Base-by-base conservation (phyloP, 2,329 filamentous ascomycete species). In the Alternaria angustiovoidea region DNA sequence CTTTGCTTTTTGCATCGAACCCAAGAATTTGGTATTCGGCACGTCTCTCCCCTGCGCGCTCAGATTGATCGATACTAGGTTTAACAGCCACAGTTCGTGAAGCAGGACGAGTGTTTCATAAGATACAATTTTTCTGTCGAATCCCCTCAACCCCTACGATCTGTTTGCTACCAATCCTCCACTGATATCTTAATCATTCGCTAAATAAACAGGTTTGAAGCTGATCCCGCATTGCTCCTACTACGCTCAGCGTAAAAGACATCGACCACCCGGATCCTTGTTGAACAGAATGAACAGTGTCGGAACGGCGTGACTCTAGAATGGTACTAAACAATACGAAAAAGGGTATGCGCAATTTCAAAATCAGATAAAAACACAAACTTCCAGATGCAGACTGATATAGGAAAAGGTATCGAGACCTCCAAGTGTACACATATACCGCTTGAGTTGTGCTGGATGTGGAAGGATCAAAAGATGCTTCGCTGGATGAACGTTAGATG, bases 291-390 rank as follows among this genome's bases (percentile, higher is more conserved):
- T 28, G 44, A 48, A 49, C 54, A 26, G 41, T 44, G 49, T 58
- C 51, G 52, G 57, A 60, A 64, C 59, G 53, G 57, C 59, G 48
- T 65, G 54, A 62, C 43, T 65, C 57, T 67, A 65, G 54, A 39
- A 62, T 41, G 46, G 51, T 51, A 59, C 51, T 61, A 62, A 66
- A 61, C 58, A 67, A 63, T 67, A 63, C 24, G 54, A 58, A 67
- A 64, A 62, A 54, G 68, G 68, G 68, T 71, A 71, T 71, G 68
- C 68, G 68, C 68, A 65, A 57, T 59, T 54, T 66, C 44, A 60
- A 60, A 59, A 69, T 32, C 41, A 47, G 61, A 55, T 32, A 54
- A 55, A 54, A 57, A 59, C 60, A 49, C 34, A 42, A 38, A 43
- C 43, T 51, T 57, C 41, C 57, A 54, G 36, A 57, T 53, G 51